These are phyloP conservation scores for Geum urbanum DNA, from an alignment of 306 rosid species.

Conservation along the genomic window DNA sequence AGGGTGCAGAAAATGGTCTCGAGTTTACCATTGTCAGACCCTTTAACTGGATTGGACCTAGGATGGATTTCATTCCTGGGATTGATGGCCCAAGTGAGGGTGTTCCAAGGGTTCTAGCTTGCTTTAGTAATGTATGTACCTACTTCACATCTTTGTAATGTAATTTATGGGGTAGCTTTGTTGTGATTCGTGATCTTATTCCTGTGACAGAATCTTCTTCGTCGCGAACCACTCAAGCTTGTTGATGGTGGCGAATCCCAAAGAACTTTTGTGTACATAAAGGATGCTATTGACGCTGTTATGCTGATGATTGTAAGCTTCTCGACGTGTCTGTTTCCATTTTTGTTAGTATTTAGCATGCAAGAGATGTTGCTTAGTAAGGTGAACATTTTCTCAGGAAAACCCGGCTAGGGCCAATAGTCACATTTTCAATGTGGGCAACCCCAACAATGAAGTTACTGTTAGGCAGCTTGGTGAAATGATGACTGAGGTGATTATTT, in stretches of 20 bases:
- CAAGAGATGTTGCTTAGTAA: constrained; percentile 6
- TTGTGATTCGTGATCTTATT: constrained; percentile 23
- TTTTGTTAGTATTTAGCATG: neutral
- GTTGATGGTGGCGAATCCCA: constrained; percentile 95
- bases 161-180: constrained; percentile 8
- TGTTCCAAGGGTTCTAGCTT: constrained; percentile 91
- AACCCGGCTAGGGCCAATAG: constrained; percentile 84
- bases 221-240: constrained; percentile 89
- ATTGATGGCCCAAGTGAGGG: constrained; percentile 96
- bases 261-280: constrained; percentile 81
- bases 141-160: neutral
- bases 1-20: constrained; percentile 90
- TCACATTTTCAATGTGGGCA: constrained; percentile 88
- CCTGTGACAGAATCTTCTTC: constrained; percentile 70
- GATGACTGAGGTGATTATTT: constrained; percentile 63
- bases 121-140: constrained; percentile 77
- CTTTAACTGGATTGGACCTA: constrained; percentile 93
- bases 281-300: constrained; percentile 94
- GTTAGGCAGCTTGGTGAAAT: constrained; percentile 95
- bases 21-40: constrained; percentile 92
- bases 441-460: constrained; percentile 93
- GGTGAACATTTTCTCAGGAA: constrained; percentile 50
- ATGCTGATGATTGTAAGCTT: constrained; percentile 74
- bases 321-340: neutral
- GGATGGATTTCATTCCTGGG: constrained; percentile 99